Conservation (phyloP, 2,329 filamentous ascomycete genomes). For the Epichloe uncinata region DNA sequence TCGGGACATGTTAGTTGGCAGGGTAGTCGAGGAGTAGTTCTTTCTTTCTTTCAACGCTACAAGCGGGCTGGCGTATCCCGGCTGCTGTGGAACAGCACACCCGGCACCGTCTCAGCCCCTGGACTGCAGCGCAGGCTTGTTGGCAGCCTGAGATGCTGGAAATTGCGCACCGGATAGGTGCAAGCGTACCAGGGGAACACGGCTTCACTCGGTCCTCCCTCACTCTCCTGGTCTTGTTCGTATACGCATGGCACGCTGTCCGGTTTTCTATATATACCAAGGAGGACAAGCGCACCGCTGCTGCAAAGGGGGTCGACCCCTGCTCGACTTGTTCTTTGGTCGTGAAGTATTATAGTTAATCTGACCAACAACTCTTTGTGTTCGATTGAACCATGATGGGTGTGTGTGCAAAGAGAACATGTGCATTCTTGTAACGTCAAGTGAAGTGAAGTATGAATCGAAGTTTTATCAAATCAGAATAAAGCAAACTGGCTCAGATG, state of each 20-base stretch:
- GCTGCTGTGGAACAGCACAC: slow-evolving; percentile 12
- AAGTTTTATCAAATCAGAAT: too few relatives aligned
- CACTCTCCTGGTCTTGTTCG: neutral
- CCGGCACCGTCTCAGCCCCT: slow-evolving; percentile 8
- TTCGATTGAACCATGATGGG: neutral
- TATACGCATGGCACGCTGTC: slow-evolving; percentile 10
- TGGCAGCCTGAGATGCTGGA: slow-evolving; percentile 21
- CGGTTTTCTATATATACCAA: slow-evolving; percentile 9
- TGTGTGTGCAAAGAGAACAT: too few relatives aligned
- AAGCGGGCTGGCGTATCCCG: slow-evolving; percentile 7
- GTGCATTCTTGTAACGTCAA: neutral
- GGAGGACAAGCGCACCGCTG: slow-evolving; percentile 22
- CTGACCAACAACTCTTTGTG: slow-evolving; percentile 17
- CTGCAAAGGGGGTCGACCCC: slow-evolving; percentile 17
- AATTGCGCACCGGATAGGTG: slow-evolving; percentile 2
- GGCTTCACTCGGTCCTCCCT: neutral
- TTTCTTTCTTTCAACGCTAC: slow-evolving; percentile 3
- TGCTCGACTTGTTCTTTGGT: slow-evolving; percentile 20
- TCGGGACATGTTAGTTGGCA: neutral
- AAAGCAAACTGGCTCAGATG: too few relatives aligned
- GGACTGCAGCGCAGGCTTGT: slow-evolving; percentile 11
- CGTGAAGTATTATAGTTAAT: slow-evolving; percentile 30
- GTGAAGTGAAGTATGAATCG: neutral
- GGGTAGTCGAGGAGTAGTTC: neutral
- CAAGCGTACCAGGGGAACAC: neutral